Evolutionary conservation across 805 yeast genomes (phyloP).

Genomic region (Metschnikowia cubensis): DNA sequence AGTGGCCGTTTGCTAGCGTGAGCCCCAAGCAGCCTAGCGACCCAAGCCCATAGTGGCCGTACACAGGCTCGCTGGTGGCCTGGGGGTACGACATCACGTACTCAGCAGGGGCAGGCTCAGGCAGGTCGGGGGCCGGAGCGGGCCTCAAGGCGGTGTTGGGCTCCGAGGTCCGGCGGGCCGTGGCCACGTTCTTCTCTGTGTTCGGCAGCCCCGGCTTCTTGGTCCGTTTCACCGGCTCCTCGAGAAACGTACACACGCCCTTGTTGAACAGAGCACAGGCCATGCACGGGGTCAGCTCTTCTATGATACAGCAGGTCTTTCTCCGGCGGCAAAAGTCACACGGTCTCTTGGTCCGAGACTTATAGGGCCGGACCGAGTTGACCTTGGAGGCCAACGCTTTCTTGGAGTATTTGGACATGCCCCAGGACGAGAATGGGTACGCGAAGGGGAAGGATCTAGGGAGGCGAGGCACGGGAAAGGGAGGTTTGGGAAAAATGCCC

Average conservation of each 20-base stretch:
- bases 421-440: background rate
- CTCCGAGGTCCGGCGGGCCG: background rate
- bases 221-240: slow-evolving; percentile 62
- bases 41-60: background rate
- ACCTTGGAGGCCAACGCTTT: slow-evolving; percentile 17
- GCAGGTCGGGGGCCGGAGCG: background rate
- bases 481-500: background rate
- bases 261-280: slow-evolving; percentile 28
- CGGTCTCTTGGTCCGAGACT: slow-evolving; percentile 31
- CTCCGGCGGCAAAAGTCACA: slow-evolving; percentile 34
- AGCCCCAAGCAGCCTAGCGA: background rate
- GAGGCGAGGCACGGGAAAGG: background rate
- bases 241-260: slow-evolving; percentile 27
- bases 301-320: slow-evolving; percentile 34
- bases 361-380: slow-evolving; percentile 28
- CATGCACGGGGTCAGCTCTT: slow-evolving; percentile 28
- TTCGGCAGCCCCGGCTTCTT: slow-evolving; percentile 6
- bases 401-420: slow-evolving; percentile 13
- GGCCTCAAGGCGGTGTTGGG: background rate
- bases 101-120: background rate
- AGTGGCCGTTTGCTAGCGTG: too few species aligned
- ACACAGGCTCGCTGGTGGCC: background rate
- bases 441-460: background rate
- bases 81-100: slow-evolving; percentile 1
- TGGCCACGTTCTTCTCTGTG: background rate